Conservation (phyloP, 2,329 filamentous ascomycete genomes). For the Epichloe sp. region DNA sequence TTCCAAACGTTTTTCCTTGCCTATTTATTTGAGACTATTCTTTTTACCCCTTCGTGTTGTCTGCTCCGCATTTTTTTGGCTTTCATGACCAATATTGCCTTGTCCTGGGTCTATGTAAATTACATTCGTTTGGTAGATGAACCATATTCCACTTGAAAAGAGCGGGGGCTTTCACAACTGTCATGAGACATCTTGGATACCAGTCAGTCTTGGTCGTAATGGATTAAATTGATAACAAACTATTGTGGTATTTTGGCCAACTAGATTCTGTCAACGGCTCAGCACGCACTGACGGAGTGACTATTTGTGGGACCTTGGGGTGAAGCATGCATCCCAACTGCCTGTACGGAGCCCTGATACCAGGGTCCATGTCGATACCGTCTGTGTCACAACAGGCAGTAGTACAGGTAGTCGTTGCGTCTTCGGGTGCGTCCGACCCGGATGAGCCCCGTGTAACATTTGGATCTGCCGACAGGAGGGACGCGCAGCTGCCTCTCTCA, state of each 20-base stretch:
- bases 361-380: background rate
- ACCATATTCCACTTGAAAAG: background rate
- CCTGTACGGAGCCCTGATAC: too few relatives aligned
- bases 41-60: too few relatives aligned
- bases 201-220: background rate
- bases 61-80: background rate
- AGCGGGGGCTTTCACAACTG: background rate
- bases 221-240: background rate
- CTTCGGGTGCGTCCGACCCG: background rate
- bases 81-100: background rate
- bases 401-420: background rate
- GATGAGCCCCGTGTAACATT: background rate
- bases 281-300: too few relatives aligned
- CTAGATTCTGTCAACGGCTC: too few relatives aligned
- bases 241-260: too few relatives aligned
- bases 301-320: too few relatives aligned
- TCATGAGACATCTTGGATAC: constrained; percentile 2
- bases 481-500: background rate
- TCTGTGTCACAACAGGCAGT: background rate
- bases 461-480: background rate
- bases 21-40: too few relatives aligned
- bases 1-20: background rate
- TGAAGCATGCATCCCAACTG: background rate
- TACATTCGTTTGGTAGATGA: background rate
- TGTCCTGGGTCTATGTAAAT: background rate